phyloP scores from a whole-genome alignment of 2,329 filamentous ascomycete genomes.

The Daldinia sp. region DNA sequence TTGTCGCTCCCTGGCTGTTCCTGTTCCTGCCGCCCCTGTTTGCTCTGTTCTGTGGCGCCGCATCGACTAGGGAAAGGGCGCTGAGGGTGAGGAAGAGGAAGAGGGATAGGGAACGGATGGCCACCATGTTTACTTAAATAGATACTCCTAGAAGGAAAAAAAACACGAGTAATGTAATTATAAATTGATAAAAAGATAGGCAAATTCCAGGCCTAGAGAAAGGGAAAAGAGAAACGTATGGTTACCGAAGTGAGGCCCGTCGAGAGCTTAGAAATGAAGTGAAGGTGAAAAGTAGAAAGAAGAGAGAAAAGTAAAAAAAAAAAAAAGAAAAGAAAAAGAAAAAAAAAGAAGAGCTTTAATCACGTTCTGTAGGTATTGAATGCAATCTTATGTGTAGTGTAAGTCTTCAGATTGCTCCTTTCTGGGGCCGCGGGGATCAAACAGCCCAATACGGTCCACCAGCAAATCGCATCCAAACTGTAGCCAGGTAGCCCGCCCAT shows the following conservation, averaged over 20 bases:
- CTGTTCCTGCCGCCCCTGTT: slow-evolving; percentile 27
- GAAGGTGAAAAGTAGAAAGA: neutral
- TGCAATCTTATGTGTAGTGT: neutral
- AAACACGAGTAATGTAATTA: slow-evolving; percentile 9
- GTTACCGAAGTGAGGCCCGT: slow-evolving; percentile 31
- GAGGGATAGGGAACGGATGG: slow-evolving; percentile 40
- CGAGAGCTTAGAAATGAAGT: slow-evolving; percentile 32
- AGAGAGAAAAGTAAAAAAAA: slow-evolving; percentile 10
- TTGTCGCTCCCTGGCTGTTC: slow-evolving; percentile 9
- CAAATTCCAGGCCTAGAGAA: slow-evolving; percentile 22
- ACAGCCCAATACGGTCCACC: slow-evolving; percentile 15
- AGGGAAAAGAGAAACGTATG: slow-evolving; percentile 8
- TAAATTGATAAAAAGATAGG: neutral
- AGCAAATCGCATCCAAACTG: neutral
- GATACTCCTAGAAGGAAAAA: neutral
- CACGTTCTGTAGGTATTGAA: slow-evolving; percentile 1
- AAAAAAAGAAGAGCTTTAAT: slow-evolving; percentile 13
- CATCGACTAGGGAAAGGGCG: slow-evolving; percentile 36
- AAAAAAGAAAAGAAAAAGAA: neutral
- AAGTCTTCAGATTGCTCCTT: slow-evolving; percentile 4
- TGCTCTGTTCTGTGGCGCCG: slow-evolving; percentile 35
- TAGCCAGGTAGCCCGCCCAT: neutral
- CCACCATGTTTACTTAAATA: slow-evolving; percentile 40
- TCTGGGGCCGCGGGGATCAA: slow-evolving; percentile 31
- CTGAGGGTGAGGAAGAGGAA: slow-evolving; percentile 33